These are phyloP conservation scores for Nemania serpens DNA, from an alignment of 2,329 filamentous ascomycete genomes.

Conservation along the genomic window DNA sequence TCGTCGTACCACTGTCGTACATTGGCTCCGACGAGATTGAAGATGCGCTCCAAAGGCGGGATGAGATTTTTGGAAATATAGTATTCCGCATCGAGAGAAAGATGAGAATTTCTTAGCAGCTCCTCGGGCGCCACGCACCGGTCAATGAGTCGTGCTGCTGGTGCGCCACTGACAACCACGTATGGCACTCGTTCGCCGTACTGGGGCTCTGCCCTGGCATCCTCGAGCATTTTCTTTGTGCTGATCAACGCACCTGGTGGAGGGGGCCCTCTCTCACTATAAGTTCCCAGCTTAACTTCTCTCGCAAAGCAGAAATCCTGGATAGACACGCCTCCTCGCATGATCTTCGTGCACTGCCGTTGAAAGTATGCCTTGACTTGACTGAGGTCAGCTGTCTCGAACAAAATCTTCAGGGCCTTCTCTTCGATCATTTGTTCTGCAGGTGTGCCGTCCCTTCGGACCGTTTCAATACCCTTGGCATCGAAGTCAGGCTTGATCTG, in stretches of 20 bases:
- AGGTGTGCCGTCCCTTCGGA: constrained; percentile 90
- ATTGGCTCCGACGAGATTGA: constrained; percentile 93
- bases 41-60: constrained; percentile 92
- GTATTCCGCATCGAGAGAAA: constrained; percentile 89
- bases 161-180: constrained; percentile 86
- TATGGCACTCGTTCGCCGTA: constrained; percentile 96
- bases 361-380: constrained; percentile 91
- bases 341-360: constrained; percentile 86
- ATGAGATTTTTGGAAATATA: constrained; percentile 97
- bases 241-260: constrained; percentile 90
- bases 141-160: constrained; percentile 83
- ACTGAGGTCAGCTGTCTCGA: constrained; percentile 86
- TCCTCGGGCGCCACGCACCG: constrained; percentile 88
- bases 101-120: constrained; percentile 74
- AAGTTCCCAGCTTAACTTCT: constrained; percentile 89
- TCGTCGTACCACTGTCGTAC: constrained; percentile 92
- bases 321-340: constrained; percentile 83
- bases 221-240: constrained; percentile 81
- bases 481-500: constrained; percentile 89
- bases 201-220: constrained; percentile 86
- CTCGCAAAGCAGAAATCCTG: constrained; percentile 96
- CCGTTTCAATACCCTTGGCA: constrained; percentile 97
- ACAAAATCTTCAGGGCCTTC: constrained; percentile 84
- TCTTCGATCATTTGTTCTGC: constrained; percentile 97
- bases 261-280: constrained; percentile 77